Base-by-base conservation (phyloP, 345 rosid genomes). In the Reutealis trisperma region DNA sequence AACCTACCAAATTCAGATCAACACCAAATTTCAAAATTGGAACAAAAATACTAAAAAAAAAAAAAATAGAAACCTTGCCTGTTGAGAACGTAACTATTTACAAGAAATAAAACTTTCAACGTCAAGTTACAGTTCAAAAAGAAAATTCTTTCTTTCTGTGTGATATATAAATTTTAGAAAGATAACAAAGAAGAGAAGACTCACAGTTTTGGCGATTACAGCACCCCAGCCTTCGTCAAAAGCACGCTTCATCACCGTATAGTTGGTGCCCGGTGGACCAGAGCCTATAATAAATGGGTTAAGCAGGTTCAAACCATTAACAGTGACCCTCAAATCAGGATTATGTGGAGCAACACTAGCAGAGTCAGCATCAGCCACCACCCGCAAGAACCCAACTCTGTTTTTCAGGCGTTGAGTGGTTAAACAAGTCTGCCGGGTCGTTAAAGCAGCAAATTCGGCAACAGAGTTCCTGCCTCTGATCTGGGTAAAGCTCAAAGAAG, bases 221-320 rank as follows among this genome's bases (percentile, higher is more conserved):
- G 95, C 98, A 6, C 99, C 99, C 99, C 99, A 96, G 32, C 99
- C 99, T 88, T 93, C 98, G 61, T 96, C 98, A 65, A 93, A 96
- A 60, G 98, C 98, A 80, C 95, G 82, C 82, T 93, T 96, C 98
- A 93, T 96, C 71, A 93, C 99, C 6, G 97, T 96, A 73, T 92
- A 90, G 88, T 96, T 96, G 67, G 99, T 93, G 12, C 98, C 99
- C 0, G 98, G 99, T 27, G 98, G 99, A 76, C 99, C 99, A 13
- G 99, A 96, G 64, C 93, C 98, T 80, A 96, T 94, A 74, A 96
- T 97, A 77, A 93, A 93, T 1, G 98, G 99, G 76, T 96, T 93
- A 4, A 97, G 94, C 97, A 96, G 85, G 22, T 85, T 79, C 76
- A 96, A 78, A 47, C 99, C 99, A 79, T 96, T 96, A 3, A 93